A percentile compares a stretch with the other conserved stretches of the same genome.
Evolutionary conservation across 305 asterid genomes (phyloP).

Genomic region (Caryopteris hybrid): DNA sequence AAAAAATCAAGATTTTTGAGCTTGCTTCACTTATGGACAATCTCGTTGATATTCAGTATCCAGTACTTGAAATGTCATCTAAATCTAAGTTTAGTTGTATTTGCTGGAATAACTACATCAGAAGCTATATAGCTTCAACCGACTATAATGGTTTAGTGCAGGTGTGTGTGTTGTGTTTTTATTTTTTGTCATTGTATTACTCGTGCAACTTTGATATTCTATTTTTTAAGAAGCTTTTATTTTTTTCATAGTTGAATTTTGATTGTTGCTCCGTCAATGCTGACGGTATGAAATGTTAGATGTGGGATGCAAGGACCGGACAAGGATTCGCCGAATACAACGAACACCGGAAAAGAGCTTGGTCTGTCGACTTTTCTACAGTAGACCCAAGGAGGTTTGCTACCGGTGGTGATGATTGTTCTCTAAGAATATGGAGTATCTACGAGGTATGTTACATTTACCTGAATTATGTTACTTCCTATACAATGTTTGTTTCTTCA

Average conservation of each 20-base stretch:
- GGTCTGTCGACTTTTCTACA: slow-evolving; percentile 68
- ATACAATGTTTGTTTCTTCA: background rate
- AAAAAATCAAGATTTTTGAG: slow-evolving; percentile 52
- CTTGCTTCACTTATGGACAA: slow-evolving; percentile 33
- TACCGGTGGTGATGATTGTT: slow-evolving; percentile 71
- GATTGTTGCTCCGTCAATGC: too few species aligned
- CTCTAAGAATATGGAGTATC: slow-evolving; percentile 59
- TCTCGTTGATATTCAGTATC: slow-evolving; percentile 46
- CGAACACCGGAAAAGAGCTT: slow-evolving; percentile 55
- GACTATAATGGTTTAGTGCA: slow-evolving; percentile 53
- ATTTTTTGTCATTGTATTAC: too few species aligned
- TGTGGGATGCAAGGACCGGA: slow-evolving; percentile 53
- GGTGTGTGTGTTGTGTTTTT: slow-evolving; percentile 20
- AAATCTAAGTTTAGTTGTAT: slow-evolving; percentile 44
- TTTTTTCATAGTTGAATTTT: too few species aligned
- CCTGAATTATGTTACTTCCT: too few species aligned
- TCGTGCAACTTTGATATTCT: background rate
- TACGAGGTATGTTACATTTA: slow-evolving; percentile 28
- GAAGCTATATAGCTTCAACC: too few species aligned
- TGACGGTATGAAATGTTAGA: slow-evolving; percentile 25
- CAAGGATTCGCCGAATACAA: slow-evolving; percentile 30
- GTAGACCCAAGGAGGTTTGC: slow-evolving; percentile 56
- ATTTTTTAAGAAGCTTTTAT: too few species aligned
- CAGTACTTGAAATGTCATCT: slow-evolving; percentile 41
- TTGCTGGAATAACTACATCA: slow-evolving; percentile 54